Evolutionary conservation across 2,329 filamentous ascomycete species (phyloP).

Genomic region (Coleophoma cylindrospora): DNA sequence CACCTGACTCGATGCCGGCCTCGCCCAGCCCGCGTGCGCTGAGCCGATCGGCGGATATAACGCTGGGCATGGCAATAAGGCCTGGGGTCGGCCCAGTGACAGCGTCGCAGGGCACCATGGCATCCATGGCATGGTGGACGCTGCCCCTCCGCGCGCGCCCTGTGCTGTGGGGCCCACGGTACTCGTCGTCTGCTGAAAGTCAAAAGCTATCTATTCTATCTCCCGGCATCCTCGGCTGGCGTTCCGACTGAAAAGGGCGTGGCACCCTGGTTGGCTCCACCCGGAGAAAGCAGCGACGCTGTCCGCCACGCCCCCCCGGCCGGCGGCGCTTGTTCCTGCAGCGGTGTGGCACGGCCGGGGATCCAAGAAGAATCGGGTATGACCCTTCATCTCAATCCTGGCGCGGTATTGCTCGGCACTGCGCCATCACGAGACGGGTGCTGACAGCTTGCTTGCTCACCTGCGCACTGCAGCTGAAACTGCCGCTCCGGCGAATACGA

Average conservation of each 20-base stretch:
- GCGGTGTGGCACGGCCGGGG: slow-evolving; percentile 18
- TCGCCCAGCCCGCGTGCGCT: background rate
- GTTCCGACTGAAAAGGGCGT: background rate
- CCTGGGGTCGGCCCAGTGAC: background rate
- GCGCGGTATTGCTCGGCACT: background rate
- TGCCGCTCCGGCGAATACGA: background rate
- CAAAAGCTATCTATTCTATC: background rate
- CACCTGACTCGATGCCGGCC: background rate
- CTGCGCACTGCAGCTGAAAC: background rate
- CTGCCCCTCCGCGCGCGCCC: background rate
- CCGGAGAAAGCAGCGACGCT: background rate
- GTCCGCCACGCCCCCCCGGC: slow-evolving; percentile 3
- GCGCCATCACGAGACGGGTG: background rate
- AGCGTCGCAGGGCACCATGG: background rate
- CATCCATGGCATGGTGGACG: background rate
- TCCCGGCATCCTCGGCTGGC: background rate
- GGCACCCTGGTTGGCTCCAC: background rate
- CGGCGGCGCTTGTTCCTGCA: slow-evolving; percentile 24
- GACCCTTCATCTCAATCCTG: background rate
- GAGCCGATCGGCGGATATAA: background rate
- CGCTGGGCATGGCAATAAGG: background rate
- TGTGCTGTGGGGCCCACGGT: background rate
- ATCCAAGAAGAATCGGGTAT: slow-evolving; percentile 8
- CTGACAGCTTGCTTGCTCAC: too few relatives aligned
- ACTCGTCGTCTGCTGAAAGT: background rate